These are phyloP conservation scores for Mortierella sp. DNA, from an alignment of 371 early-diverging fungal species.

Conservation along the genomic window DNA sequence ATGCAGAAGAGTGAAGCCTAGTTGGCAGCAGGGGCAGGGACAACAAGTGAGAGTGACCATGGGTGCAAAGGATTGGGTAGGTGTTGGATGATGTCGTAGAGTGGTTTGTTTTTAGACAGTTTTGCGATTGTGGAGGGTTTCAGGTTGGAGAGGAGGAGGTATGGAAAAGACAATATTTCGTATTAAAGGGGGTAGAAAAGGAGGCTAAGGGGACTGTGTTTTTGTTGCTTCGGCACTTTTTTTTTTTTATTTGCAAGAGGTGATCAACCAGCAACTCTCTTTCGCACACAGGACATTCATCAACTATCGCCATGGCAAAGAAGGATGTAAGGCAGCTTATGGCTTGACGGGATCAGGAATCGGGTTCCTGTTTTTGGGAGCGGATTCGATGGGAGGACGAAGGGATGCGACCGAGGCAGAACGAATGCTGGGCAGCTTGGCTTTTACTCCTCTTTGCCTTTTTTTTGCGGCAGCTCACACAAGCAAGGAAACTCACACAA, in stretches of 20 bases:
- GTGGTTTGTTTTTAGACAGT: no score
- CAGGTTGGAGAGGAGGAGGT: background rate
- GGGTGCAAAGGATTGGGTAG: no score
- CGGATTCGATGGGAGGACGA: background rate
- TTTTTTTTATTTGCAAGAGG: background rate
- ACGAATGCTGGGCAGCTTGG: background rate
- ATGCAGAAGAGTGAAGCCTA: no score
- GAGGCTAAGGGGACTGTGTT: background rate
- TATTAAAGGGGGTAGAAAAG: background rate
- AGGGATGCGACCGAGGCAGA: background rate
- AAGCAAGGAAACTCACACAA: background rate
- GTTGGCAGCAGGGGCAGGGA: no score
- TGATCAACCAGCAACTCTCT: background rate
- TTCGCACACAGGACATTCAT: background rate
- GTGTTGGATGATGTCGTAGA: no score
- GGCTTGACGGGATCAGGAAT: background rate
- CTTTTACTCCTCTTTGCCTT: no score
- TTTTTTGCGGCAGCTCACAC: no score
- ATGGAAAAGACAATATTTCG: background rate
- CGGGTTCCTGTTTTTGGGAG: no score
- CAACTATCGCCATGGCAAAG: conserved; percentile 39
- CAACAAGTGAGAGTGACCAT: no score
- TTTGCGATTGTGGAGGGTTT: background rate
- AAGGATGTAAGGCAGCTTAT: conserved; percentile 39
- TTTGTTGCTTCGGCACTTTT: background rate